Percentiles rank a stretch among this genome's conserved stretches.
Evolutionary conservation across 1,284 basidiomycete genomes (phyloP).

Genomic region (Tetrapyrgos nigripes): DNA sequence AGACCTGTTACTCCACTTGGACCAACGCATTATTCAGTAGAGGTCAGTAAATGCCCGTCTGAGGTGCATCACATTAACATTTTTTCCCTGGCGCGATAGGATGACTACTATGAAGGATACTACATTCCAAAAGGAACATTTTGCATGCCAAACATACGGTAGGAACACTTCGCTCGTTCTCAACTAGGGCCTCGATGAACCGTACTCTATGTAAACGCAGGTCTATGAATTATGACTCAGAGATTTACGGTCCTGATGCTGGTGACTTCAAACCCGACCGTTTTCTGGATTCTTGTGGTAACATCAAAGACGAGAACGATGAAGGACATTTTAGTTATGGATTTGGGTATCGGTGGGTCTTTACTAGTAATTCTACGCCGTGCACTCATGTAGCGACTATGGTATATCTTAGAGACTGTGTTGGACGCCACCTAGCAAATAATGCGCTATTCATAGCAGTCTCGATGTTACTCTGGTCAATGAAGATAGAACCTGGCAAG

Average conservation of each 20-base stretch:
- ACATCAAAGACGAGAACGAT: neutral
- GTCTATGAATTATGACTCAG: slow-evolving; percentile 12
- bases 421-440: neutral
- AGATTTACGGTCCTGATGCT: slow-evolving; percentile 6
- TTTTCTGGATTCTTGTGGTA: neutral
- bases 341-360: slow-evolving; percentile 4
- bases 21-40: neutral
- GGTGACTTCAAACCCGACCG: slow-evolving; percentile 1
- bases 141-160: slow-evolving; percentile 8
- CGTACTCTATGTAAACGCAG: neutral
- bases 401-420: neutral
- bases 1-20: slow-evolving; percentile 5
- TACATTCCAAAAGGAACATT: slow-evolving; percentile 12
- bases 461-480: neutral
- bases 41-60: neutral
- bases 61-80: neutral
- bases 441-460: neutral
- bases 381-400: neutral
- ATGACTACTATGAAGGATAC: slow-evolving; percentile 13
- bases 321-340: slow-evolving; percentile 10
- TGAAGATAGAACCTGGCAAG: neutral
- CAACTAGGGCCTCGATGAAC: neutral
- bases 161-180: neutral
- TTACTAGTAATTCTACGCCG: neutral
- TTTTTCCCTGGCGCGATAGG: neutral